These are phyloP conservation scores for Curvularia eragrostidis DNA, from an alignment of 2,329 filamentous ascomycete genomes.

Conservation along the genomic window DNA sequence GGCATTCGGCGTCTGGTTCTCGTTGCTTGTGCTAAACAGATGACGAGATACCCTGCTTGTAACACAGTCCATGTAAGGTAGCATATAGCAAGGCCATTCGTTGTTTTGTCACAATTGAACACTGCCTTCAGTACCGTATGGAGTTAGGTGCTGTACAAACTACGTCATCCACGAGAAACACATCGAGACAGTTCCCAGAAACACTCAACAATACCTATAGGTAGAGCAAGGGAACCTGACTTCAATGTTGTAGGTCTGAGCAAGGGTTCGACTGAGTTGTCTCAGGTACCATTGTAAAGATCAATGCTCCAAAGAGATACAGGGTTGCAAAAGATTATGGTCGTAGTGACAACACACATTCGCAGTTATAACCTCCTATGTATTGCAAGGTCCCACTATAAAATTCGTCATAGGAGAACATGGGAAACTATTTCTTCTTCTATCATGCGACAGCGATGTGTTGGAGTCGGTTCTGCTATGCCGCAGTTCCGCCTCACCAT, in stretches of 20 bases:
- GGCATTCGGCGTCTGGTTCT: neutral
- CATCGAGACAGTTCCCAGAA: neutral
- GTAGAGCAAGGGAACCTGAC: neutral
- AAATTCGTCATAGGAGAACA: neutral
- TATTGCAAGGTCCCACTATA: neutral
- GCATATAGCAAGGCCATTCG: neutral
- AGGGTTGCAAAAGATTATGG: neutral
- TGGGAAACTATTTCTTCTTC: neutral
- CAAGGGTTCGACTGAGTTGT: neutral
- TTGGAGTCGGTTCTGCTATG: neutral
- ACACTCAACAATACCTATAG: neutral
- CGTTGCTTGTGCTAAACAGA: neutral
- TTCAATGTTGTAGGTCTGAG: neutral
- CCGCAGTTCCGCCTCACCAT: slow-evolving; percentile 34
- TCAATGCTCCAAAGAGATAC: neutral
- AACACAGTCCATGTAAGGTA: neutral
- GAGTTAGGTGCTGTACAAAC: neutral
- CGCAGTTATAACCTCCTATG: neutral
- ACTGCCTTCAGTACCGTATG: neutral
- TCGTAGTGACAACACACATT: neutral
- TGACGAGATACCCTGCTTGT: neutral
- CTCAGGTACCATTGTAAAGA: neutral
- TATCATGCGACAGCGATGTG: neutral
- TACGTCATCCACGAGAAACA: neutral
- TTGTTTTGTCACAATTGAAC: neutral